Percentiles rank a stretch among this genome's conserved stretches.
Evolutionary conservation across 2,329 filamentous ascomycete species (phyloP).

Genomic region (Penicillium hordei): DNA sequence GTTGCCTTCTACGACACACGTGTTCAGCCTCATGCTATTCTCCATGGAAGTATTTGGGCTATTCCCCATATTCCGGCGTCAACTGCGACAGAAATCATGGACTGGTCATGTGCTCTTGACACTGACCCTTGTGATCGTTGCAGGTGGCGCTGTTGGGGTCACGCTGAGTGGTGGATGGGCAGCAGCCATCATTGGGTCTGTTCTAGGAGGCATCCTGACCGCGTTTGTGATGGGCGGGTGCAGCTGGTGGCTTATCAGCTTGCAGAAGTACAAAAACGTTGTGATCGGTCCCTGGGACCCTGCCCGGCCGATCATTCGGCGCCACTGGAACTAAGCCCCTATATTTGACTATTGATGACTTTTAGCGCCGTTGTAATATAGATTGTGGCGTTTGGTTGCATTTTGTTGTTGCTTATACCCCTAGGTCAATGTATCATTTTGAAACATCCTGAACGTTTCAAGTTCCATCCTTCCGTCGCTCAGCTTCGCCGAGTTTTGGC

Average conservation of each 20-base stretch:
- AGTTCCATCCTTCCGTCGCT: background rate
- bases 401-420: conserved; percentile 22
- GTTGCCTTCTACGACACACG: conserved; percentile 84
- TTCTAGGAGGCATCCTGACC: conserved; percentile 72
- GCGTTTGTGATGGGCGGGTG: conserved; percentile 84
- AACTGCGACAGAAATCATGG: conserved; percentile 79
- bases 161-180: conserved; percentile 55
- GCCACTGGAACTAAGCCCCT: conserved; percentile 42
- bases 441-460: background rate
- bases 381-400: conserved; percentile 12
- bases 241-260: conserved; percentile 94
- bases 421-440: conserved; percentile 14
- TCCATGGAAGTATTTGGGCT: conserved; percentile 96
- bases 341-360: background rate
- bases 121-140: conserved; percentile 70
- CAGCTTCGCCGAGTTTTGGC: background rate
- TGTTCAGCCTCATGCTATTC: conserved; percentile 93
- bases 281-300: conserved; percentile 98
- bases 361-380: conserved; percentile 15
- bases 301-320: conserved; percentile 65
- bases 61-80: conserved; percentile 94
- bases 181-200: conserved; percentile 66
- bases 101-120: conserved; percentile 77
- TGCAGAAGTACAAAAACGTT: conserved; percentile 99
- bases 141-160: conserved; percentile 73